Evolutionary conservation across 31 red algal species (phyloP), one percentile per base, ranked within the genome.

Genomic region (Asparagopsis taxiformis): DNA sequence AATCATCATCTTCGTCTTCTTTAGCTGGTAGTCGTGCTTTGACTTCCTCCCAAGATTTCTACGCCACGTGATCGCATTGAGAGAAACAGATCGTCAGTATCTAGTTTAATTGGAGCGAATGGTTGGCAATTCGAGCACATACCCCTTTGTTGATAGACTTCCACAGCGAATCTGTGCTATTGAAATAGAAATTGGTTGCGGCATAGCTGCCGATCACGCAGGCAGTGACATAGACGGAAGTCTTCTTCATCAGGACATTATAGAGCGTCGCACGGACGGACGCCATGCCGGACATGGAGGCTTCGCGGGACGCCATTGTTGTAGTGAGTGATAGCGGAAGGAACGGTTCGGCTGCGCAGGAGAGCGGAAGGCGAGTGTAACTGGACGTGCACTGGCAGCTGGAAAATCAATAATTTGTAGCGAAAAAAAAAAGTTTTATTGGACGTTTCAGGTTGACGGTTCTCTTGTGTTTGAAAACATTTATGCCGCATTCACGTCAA

Each of bases 141-240:
- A 80, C 76, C 33, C 89, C 89, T 49, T 80, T 79, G 74, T 94
- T 94, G n/a, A 74, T 53, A 9, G 46, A 80, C 33, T 60, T 82
- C 92, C 92, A 95, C 23, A 95, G 26, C 30, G 68, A 66, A 55
- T 95, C 92, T 46, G 82, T 79, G 32, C 78, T 56, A 32, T n/a
- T 55, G 35, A 75, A 50, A 65, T 82, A 83, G 4, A 68, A 35
- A 44, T 84, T 67, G 4, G 86, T 90, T 19, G 31, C 43, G 31
- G 74, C 92, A 56, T 82, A 95, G 63, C 85, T 68, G 8, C 55
- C 85, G 6, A 65, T 41, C 30, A 95, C 57, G 16, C 71, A 55
- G 38, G 75, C 62, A 4, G 83, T 89, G 13, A 88, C 72, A 52
- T 88, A 95, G 23, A 87, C 69, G 41, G 92, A 95, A 36, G 70